A percentile compares a stretch with the other conserved stretches of the same genome.
These are phyloP conservation scores for Cenococcum geophilum DNA, from an alignment of 495 filamentous ascomycete species.

Conservation along the genomic window DNA sequence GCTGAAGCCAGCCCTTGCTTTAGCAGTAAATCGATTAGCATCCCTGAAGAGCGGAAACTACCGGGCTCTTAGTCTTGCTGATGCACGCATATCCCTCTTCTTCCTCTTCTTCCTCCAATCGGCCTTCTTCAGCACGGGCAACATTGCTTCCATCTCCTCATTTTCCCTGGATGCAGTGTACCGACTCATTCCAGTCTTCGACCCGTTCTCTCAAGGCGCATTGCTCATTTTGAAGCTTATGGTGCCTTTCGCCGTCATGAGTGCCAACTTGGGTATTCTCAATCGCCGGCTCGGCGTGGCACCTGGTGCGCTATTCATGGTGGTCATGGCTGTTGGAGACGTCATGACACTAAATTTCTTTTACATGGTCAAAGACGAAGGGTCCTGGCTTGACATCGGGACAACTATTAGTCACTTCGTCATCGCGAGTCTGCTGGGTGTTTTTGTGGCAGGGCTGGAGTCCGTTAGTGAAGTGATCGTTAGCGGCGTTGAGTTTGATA, in stretches of 20 bases:
- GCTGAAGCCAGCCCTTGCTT: background rate
- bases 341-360: slow-evolving; percentile 96
- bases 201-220: slow-evolving; percentile 86
- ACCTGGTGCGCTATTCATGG: slow-evolving; percentile 82
- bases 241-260: slow-evolving; percentile 90
- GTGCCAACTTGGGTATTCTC: slow-evolving; percentile 88
- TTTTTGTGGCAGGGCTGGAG: slow-evolving; percentile 88
- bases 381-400: slow-evolving; percentile 95
- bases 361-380: slow-evolving; percentile 92
- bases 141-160: slow-evolving; percentile 88
- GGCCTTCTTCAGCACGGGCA: slow-evolving; percentile 96
- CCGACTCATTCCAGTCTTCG: slow-evolving; percentile 90
- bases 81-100: slow-evolving; percentile 83
- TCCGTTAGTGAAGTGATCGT: slow-evolving; percentile 79
- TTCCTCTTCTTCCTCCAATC: slow-evolving; percentile 92
- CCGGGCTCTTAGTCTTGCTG: slow-evolving; percentile 69
- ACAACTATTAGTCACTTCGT: slow-evolving; percentile 90
- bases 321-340: slow-evolving; percentile 88
- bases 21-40: slow-evolving; percentile 5
- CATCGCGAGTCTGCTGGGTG: slow-evolving; percentile 81
- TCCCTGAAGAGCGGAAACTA: slow-evolving; percentile 39
- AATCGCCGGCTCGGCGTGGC: slow-evolving; percentile 77
- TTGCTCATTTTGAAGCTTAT: slow-evolving; percentile 84
- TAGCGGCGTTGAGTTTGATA: slow-evolving; percentile 67
- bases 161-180: slow-evolving; percentile 89